Base-by-base conservation (phyloP, 306 rosid species). In the Fragaria ananassa region DNA sequence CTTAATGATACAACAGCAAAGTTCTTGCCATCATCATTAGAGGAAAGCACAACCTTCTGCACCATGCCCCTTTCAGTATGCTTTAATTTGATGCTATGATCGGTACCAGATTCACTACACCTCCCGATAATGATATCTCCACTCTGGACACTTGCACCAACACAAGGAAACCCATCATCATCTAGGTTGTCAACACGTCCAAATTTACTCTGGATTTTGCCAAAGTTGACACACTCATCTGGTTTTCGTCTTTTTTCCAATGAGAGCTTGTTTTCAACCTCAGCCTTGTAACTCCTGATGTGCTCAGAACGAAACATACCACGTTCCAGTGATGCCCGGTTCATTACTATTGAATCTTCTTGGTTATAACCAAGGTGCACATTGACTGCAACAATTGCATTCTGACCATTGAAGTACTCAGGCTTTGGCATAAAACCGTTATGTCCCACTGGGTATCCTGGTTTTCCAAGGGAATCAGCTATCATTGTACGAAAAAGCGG, bases 231-330 rank as follows among this genome's bases (percentile, higher is more conserved):
- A 19, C 83, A 81, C 49, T 92, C 99, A 9, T 90, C 98, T 9
- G 93, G 86, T 75, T 89, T 96, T 53, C 93, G 72, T 83, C 83
- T 89, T 83, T 95, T 92, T 8, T 96, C 98, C 5, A 83, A 18
- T 7, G 91, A 91, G 10, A 92, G 96, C 76, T 85, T 87, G 69
- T 92, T 96, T 56, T 91, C 99, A 56, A 88, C 86, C 57, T 96
- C 99, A 63, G 98, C 85, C 81, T 92, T 96, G 79, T 96, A 96
- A 83, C 97, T 91, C 82, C 99, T 84, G 13, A 86, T 75, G 64
- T 96, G 99, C 78, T 96, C 99, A 61, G 99, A 85, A 71, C 96
- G 86, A 72, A 96, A 96, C 98, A 96, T 88, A 66, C 99, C 99
- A 41, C 99, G 98, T 90, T 96, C 97, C 87, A 96, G 56, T 45